These are phyloP conservation scores for Iodosphaeria phyllophila DNA, from an alignment of 2,329 filamentous ascomycete genomes.

Conservation along the genomic window DNA sequence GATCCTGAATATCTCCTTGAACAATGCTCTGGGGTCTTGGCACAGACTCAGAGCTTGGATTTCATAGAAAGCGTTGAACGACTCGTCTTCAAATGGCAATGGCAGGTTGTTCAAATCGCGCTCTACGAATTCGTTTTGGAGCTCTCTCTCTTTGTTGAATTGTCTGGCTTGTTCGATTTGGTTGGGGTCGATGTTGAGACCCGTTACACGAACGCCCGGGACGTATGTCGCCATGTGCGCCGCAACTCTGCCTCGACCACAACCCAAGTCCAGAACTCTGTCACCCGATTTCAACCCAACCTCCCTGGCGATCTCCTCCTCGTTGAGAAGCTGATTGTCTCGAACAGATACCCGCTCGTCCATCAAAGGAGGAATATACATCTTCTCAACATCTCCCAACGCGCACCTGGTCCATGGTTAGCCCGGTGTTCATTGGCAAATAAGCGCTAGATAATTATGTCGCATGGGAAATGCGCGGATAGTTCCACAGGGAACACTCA, in stretches of 20 bases:
- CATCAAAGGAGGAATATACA: slow-evolving; percentile 37
- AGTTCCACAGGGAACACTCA: slow-evolving; percentile 7
- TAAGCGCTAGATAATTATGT: too few species aligned
- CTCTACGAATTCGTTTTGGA: slow-evolving; percentile 26
- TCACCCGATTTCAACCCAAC: slow-evolving; percentile 24
- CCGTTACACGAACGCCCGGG: slow-evolving; percentile 26
- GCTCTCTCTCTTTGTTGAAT: slow-evolving; percentile 11
- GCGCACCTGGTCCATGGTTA: slow-evolving; percentile 14
- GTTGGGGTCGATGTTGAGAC: slow-evolving; percentile 34
- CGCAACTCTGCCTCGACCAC: slow-evolving; percentile 31
- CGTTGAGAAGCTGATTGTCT: slow-evolving; percentile 33
- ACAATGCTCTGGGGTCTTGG: slow-evolving; percentile 25
- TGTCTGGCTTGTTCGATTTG: slow-evolving; percentile 17
- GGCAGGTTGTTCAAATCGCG: slow-evolving; percentile 32
- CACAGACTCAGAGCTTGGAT: slow-evolving; percentile 37
- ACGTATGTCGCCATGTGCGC: slow-evolving; percentile 32
- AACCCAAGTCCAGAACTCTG: slow-evolving; percentile 30
- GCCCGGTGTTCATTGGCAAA: too few species aligned
- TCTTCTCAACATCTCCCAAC: slow-evolving; percentile 35
- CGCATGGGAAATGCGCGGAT: too few species aligned
- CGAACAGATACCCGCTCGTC: slow-evolving; percentile 26
- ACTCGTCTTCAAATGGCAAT: slow-evolving; percentile 26
- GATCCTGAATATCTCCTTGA: slow-evolving; percentile 27
- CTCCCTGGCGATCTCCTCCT: slow-evolving; percentile 27
- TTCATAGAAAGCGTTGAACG: slow-evolving; percentile 34